Base-by-base conservation (phyloP, 495 filamentous ascomycete species). In the Neurospora pannonica region DNA sequence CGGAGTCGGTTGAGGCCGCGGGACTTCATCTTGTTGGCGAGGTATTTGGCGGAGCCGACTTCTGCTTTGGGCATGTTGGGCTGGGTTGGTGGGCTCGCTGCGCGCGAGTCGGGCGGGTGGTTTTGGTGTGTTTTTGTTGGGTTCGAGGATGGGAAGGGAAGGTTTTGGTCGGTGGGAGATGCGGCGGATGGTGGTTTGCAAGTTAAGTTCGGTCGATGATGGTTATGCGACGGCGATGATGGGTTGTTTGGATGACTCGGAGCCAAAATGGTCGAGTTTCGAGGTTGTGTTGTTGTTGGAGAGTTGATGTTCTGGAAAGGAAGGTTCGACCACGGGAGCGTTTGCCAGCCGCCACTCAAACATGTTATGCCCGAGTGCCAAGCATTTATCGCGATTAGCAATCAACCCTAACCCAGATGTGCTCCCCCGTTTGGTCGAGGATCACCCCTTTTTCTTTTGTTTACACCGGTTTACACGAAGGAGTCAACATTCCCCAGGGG, bases 31-130 rank as follows among this genome's bases (percentile, higher is more conserved):
- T 94, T 92, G 83, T 98, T 98, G 82, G 87, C 88, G 70, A 98
- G 87, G 75, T 93, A 88, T 79, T 98, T 98, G 5, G 90, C 93
- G 38, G 89, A 90, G 34, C 96, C 97, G 28, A 93, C 90, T 86
- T 98, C 96, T 74, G 97, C 97, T 84, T 91, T 91, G 72, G 92
- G 92, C 97, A 98, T 99, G n/a, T 78, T 92, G 85, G 72, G 72
- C 73, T 38, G 69, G 9, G 34, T n/a, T n/a, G 21, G 3, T 21
- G 60, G 46, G 36, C 73, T 77, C 74, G 76, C 78, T 77, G 60
- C 79, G 78, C 75, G 76, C 38, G 77, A 77, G 77, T 74, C 78
- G 71, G 39, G 78, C 78, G 76, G 62, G 19, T 19, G 60, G 38
- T 46, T 71, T 73, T 73, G 11, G 69, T 70, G 70, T 42, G 19